Evolutionary conservation across 768 basidiomycete genomes (phyloP), one percentile per base, ranked within the genome.

Genomic region (Boletales sp.): DNA sequence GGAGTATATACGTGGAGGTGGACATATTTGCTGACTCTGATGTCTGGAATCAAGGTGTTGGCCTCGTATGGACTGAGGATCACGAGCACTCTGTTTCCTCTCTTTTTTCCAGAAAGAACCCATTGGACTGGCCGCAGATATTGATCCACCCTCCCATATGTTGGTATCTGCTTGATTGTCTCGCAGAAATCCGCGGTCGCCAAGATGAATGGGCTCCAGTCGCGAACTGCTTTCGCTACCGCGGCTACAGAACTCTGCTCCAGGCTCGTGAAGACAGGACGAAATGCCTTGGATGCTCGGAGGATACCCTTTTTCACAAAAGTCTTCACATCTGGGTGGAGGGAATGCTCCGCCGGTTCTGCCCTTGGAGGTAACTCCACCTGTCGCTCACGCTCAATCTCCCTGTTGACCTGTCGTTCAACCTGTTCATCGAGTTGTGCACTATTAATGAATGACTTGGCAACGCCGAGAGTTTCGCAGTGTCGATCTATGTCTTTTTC

Each of bases 401-500:
- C 49, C 2, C 32, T 32, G n/a, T 18, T 33, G 14, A 50, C 36
- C 14, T 46, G 55, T 17, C 59, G 46, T 56, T 78, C 77, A 42
- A 73, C 74, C 43, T 77, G 73, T 50, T 79, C 74, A 18, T 69
- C 69, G 50, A 74, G 47, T 15, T 45, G 52, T 17, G 42, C 51
- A 28, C 57, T 49, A 1, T 50, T 56, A 9, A 46, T 28, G 1
- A 48, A 46, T 7, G 28, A n/a, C 28, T 13, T 41, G 30, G 40
- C 8, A 30, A 58, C n/a, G 0, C 59, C 59, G 4, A 61, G 56
- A 5, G 47, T 15, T 14, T 21, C 18, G 21, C 51, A 58, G 8
- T 46, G 46, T 14, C 34, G 52, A 13, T 19, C 25, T 12, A 58
- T 54, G 4, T 34, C 48, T 17, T 45, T 43, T 3, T 48, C 38